These are phyloP conservation scores for Leishmania lainsoni DNA, from an alignment of 208 protist species.

Conservation along the genomic window DNA sequence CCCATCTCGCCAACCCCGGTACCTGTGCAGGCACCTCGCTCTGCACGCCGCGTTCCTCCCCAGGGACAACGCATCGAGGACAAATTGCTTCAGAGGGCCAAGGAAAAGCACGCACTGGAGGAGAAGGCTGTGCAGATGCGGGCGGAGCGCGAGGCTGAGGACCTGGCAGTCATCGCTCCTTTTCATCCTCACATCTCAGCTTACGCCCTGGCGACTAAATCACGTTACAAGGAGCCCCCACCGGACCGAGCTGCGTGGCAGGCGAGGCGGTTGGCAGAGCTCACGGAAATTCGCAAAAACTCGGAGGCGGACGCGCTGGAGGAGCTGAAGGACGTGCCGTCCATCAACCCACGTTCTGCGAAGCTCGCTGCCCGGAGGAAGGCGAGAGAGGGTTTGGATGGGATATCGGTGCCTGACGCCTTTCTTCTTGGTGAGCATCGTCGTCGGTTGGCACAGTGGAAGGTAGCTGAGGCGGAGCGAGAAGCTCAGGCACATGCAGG, in stretches of 20 bases:
- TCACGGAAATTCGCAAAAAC: conserved; percentile 16
- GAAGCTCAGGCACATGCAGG: conserved; percentile 5
- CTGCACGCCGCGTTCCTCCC: conserved; percentile 14
- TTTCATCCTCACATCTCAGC: conserved; percentile 64
- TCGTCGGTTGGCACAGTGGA: conserved; percentile 24
- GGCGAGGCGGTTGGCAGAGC: conserved; percentile 29
- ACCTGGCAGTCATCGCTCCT: conserved; percentile 35
- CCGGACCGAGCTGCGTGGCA: conserved; percentile 32
- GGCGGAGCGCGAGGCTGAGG: conserved; percentile 36
- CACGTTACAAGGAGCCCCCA: conserved; percentile 33
- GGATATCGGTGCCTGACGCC: conserved; percentile 25
- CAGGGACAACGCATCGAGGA: conserved; percentile 56
- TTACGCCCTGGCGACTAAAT: conserved; percentile 40
- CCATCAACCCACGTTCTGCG: conserved; percentile 54
- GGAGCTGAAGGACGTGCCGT: conserved; percentile 34
- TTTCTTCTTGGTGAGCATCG: conserved; percentile 23
- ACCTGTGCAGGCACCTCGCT: not conserved
- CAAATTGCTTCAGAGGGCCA: conserved; percentile 49
- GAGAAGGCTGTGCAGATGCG: conserved; percentile 29
- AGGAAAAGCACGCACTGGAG: conserved; percentile 34
- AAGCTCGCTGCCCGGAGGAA: conserved; percentile 42
- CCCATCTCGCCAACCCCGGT: not conserved
- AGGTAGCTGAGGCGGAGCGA: conserved; percentile 28
- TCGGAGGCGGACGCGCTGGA: conserved; percentile 22
- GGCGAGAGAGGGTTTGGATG: conserved; percentile 35